Evolutionary conservation across 805 yeast species (phyloP), one percentile per base, ranked within the genome.

Genomic region (Saccharomycopsis vini): DNA sequence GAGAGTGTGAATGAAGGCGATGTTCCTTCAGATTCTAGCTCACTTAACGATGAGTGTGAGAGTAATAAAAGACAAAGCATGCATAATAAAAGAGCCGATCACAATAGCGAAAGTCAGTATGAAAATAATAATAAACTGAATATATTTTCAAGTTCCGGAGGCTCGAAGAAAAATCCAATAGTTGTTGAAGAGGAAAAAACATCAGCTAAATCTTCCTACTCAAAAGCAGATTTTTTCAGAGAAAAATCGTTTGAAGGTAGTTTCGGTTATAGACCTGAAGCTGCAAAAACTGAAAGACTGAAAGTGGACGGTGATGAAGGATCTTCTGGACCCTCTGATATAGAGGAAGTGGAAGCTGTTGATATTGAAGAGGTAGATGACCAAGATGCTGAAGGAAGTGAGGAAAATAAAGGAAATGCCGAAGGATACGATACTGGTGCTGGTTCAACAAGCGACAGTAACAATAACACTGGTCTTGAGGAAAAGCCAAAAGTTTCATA

Each of bases 261-360:
- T 5, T 45, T 45, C 28, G 22, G 30, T 21, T 46, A 43, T 26
- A 46, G 43, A 29, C 29, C 19, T 19, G 47, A 43, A 36, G 46
- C 46, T 13, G 46, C 39, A 23, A 38, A 38, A 22, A 15, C 29
- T 10, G 38, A 24, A 24, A 24, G 28, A 24, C 6, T 7, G 28
- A 24, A 24, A 24, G 6, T 24, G 6, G 28, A 6, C 28, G 10
- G 10, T 24, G 28, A 24, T 24, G 28, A 24, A 24, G 10, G 10
- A 7, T 10, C 28, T 24, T 30, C n/a, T 13, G n/a, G n/a, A n/a
- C n/a, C n/a, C n/a, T n/a, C n/a, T n/a, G n/a, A n/a, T n/a, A n/a
- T n/a, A 13, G 31, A 13, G 31, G 31, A 10, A 13, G 31, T 28
- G 31, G 31, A 28, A 13, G 31, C 13, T 10, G 31, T 10, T 10